Base-by-base conservation (phyloP, 2,329 filamentous ascomycete genomes). In the Fusarium sp. region DNA sequence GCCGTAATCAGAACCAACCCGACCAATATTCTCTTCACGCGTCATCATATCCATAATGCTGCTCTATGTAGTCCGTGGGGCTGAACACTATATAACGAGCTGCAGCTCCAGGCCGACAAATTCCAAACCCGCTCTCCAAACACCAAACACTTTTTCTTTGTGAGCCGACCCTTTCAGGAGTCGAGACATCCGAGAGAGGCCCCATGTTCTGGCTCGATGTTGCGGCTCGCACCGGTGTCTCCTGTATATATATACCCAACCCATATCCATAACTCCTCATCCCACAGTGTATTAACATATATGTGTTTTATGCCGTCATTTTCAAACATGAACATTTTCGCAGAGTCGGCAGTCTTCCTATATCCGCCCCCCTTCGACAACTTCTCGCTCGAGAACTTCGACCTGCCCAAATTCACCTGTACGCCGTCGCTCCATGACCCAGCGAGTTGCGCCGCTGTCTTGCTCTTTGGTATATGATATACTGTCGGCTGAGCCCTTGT, bases 401-500 rank as follows among this genome's bases (percentile, higher is more conserved):
- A 92, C 81, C 79, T 92, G 87, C 1, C 92, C 92, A 67, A 85
- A 87, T 76, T 93, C 92, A 1, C 86, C 90, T 4, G 91, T 93
- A 38, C 92, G 84, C 62, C 92, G 85, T 38, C 92, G 83, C 81
- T 94, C 93, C 74, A 94, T 84, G 9, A 94, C 89, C 93, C 92
- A 94, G 54, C 91, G 84, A 64, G 86, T 88, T 72, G 89, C 88
- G 1, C 87, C 88, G 10, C 86, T 86, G 3, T 89, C 85, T 54
- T 91, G 89, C 77, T 92, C 90, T 69, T 92, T 90, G 56, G 88
- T 87, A 80, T 94, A 94, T 8, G 91, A 92, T 37, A 94, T 90
- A 71, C 91, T 93, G 74, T 93, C 92, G 2, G 90, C 86, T 54
- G 89, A 92, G 59, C 88, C 84, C 73, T 86, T 87, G 73, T 88